Conservation (phyloP, 768 basidiomycete species). For the Macrolepiota albuminosa region DNA sequence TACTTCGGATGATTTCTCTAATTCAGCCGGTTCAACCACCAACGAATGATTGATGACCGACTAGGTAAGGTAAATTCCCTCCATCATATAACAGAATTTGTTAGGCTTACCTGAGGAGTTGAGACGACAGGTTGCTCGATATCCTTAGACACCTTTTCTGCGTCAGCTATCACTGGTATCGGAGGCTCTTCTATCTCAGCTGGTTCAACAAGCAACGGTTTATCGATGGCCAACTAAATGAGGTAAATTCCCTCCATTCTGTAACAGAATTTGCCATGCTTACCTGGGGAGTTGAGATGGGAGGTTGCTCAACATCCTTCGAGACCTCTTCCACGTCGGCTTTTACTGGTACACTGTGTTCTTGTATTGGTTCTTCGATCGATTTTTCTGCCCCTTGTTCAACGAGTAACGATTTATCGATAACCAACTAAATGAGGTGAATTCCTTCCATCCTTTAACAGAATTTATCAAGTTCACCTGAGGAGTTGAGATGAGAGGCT, state of each 20-base stretch:
- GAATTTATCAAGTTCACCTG: conserved; percentile 6
- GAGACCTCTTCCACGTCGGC: no score
- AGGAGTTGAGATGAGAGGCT: conserved; percentile 1
- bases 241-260: no score
- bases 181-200: neutral
- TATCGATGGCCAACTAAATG: no score
- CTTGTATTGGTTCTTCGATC: neutral
- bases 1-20: neutral
- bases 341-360: no score
- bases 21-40: conserved; percentile 9
- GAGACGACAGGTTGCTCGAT: neutral
- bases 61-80: conserved; percentile 3
- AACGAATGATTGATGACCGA: conserved; percentile 17
- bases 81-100: neutral
- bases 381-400: conserved; percentile 1
- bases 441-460: neutral
- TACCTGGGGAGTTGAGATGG: no score
- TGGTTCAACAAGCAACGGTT: no score
- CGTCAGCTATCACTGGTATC: neutral
- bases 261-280: no score
- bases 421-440: conserved; percentile 14
- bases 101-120: conserved; percentile 10
- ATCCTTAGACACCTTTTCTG: conserved; percentile 8
- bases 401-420: conserved; percentile 15
- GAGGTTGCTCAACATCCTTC: no score